A percentile compares a stretch with the other conserved stretches of the same genome.
Conservation (phyloP, 2,329 filamentous ascomycete genomes). For the Fusarium veterinarium region DNA sequence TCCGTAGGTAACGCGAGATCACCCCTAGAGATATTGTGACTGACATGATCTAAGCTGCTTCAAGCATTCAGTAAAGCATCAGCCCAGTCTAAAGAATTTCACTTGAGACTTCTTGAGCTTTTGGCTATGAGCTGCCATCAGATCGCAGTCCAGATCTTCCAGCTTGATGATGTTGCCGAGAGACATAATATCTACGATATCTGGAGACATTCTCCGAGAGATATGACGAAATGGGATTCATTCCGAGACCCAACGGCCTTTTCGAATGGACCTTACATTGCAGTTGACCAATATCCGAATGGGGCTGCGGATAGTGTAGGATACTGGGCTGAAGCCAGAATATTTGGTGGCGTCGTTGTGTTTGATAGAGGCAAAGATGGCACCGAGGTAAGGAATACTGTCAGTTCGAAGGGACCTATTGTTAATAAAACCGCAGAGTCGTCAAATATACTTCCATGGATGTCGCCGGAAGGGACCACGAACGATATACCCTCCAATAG, state of each 20-base stretch:
- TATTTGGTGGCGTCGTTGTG: conserved; percentile 14
- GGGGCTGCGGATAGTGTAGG: conserved; percentile 5
- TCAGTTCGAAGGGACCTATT: accelerated
- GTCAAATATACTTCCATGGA: conserved; percentile 3
- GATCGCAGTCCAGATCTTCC: neutral
- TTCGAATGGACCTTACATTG: neutral
- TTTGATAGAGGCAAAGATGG: conserved; percentile 11
- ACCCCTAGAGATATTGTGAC: accelerated
- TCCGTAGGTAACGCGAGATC: accelerated
- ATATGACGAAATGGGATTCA: neutral
- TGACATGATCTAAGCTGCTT: neutral
- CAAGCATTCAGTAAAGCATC: neutral
- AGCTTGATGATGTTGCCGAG: neutral
- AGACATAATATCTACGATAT: neutral
- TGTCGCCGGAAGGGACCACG: neutral
- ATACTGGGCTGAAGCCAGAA: conserved; percentile 23
- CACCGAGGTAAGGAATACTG: neutral
- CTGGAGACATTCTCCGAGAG: neutral
- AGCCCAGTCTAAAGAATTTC: neutral
- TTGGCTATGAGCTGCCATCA: neutral
- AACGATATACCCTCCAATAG: conserved; percentile 9
- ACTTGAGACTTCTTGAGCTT: neutral
- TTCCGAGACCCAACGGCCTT: conserved; percentile 5
- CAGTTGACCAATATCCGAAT: conserved; percentile 5
- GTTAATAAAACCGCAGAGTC: neutral